Conservation (phyloP, 495 filamentous ascomycete genomes). For the Barbatosphaeria neglecta region DNA sequence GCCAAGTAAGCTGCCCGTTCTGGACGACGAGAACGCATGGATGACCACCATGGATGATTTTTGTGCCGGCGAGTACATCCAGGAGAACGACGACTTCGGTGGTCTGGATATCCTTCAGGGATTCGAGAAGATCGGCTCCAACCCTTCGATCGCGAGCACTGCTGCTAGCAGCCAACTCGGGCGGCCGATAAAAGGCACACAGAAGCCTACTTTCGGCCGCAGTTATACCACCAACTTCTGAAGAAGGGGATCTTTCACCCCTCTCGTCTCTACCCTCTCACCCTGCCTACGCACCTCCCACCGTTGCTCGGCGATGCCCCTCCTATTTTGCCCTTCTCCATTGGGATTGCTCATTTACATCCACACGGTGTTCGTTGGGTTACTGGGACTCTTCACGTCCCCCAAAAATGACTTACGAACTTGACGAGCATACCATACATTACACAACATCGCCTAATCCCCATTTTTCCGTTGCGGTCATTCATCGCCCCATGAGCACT, state of each 20-base stretch:
- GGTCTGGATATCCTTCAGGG: conserved; percentile 79
- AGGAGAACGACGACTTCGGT: conserved; percentile 48
- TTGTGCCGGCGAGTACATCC: conserved; percentile 39
- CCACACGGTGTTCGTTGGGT: too few species aligned
- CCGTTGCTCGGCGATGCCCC: conserved; percentile 5
- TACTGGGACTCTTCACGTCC: too few species aligned
- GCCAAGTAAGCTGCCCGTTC: conserved; percentile 26
- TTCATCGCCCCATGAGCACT: too few species aligned
- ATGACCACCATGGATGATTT: conserved; percentile 41
- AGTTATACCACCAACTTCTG: conserved; percentile 33
- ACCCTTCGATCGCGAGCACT: conserved; percentile 2
- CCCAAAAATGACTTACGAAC: too few species aligned
- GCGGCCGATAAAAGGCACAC: conserved; percentile 11
- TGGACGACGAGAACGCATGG: conserved; percentile 37
- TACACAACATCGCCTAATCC: too few species aligned
- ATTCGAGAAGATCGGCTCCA: conserved; percentile 76
- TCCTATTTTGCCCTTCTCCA: conserved; percentile 2
- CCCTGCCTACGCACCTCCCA: too few species aligned
- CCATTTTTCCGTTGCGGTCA: too few species aligned
- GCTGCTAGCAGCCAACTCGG: conserved; percentile 5
- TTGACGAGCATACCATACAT: too few species aligned
- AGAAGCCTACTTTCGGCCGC: conserved; percentile 27
- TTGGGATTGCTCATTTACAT: too few species aligned
- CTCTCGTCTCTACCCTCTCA: neutral
- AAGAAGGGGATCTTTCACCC: conserved; percentile 1